Percentiles rank a stretch among this genome's conserved stretches.
phyloP scores from a whole-genome alignment of 352 stramenopile species.

The Phytophthora pluvialis region DNA sequence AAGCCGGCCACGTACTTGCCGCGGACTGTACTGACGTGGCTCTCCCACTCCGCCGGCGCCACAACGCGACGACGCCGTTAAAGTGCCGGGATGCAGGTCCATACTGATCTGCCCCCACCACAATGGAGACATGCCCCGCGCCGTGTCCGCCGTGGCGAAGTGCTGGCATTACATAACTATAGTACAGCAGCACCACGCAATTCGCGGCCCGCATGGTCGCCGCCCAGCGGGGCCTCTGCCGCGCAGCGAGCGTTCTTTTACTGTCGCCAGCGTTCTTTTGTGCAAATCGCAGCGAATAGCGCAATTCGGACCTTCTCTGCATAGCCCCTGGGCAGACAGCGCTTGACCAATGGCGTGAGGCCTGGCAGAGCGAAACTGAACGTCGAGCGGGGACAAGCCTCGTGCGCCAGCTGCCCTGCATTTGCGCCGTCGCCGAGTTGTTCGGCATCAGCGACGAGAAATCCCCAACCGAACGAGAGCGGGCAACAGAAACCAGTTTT shows the following conservation, averaged over 20 bases:
- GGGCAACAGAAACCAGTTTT: slow-evolving; percentile 36
- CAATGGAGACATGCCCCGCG: slow-evolving; percentile 8
- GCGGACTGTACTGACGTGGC: slow-evolving; percentile 22
- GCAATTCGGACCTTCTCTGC: slow-evolving; percentile 12
- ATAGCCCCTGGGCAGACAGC: slow-evolving; percentile 6
- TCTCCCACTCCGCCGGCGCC: slow-evolving; percentile 8
- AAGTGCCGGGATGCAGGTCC: slow-evolving; percentile 9
- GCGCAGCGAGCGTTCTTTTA: slow-evolving; percentile 6
- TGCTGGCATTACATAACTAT: slow-evolving; percentile 7
- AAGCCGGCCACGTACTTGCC: slow-evolving; percentile 11
- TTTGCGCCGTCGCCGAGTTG: slow-evolving; percentile 39
- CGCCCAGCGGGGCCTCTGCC: slow-evolving; percentile 14
- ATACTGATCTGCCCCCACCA: background rate
- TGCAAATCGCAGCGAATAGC: slow-evolving; percentile 32
- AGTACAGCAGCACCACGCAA: background rate
- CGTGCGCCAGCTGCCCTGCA: slow-evolving; percentile 12
- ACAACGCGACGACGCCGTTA: slow-evolving; percentile 36
- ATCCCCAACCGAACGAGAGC: slow-evolving; percentile 24
- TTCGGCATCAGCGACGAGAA: slow-evolving; percentile 31
- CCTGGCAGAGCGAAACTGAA: slow-evolving; percentile 42
- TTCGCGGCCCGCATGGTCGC: background rate
- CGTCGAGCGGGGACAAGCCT: slow-evolving; percentile 21
- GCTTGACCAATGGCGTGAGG: slow-evolving; percentile 31
- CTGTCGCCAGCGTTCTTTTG: slow-evolving; percentile 18
- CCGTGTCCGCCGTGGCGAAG: slow-evolving; percentile 3